phyloP scores from a whole-genome alignment of 805 yeast genomes.

The Tetrapisispora arboricola region DNA sequence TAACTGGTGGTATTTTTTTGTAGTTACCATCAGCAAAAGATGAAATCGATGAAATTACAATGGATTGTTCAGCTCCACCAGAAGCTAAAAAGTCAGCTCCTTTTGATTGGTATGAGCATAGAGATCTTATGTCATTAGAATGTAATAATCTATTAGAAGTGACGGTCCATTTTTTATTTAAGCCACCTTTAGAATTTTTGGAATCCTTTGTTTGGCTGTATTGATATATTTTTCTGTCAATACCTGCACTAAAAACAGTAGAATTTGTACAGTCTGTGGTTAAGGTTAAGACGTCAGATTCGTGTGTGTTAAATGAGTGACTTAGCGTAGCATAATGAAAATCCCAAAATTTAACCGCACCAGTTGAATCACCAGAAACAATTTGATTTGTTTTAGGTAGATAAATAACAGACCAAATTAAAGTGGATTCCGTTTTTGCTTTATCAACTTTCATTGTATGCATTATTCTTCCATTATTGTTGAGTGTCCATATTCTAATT shows the following conservation, averaged over 20 bases:
- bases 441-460: conserved; percentile 89
- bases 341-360: conserved; percentile 90
- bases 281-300: conserved; percentile 80
- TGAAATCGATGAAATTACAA: conserved; percentile 51
- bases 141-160: conserved; percentile 71
- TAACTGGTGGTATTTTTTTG: conserved; percentile 52
- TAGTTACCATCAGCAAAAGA: conserved; percentile 64
- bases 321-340: conserved; percentile 59
- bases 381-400: conserved; percentile 58
- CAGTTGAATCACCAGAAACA: conserved; percentile 96
- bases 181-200: conserved; percentile 14
- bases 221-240: conserved; percentile 81
- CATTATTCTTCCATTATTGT: conserved; percentile 50
- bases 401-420: conserved; percentile 78
- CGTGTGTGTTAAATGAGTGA: conserved; percentile 77
- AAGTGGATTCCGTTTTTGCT: conserved; percentile 63
- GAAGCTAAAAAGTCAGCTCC: conserved; percentile 60
- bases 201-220: conserved; percentile 33
- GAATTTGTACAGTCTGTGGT: conserved; percentile 50
- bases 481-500: conserved; percentile 67
- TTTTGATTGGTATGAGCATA: conserved; percentile 60
- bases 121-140: conserved; percentile 73
- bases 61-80: conserved; percentile 72
- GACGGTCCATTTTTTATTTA: conserved; percentile 55
- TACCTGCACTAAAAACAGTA: conserved; percentile 77